Conservation (phyloP, 345 rosid genomes). For the Aquilaria sinensis region DNA sequence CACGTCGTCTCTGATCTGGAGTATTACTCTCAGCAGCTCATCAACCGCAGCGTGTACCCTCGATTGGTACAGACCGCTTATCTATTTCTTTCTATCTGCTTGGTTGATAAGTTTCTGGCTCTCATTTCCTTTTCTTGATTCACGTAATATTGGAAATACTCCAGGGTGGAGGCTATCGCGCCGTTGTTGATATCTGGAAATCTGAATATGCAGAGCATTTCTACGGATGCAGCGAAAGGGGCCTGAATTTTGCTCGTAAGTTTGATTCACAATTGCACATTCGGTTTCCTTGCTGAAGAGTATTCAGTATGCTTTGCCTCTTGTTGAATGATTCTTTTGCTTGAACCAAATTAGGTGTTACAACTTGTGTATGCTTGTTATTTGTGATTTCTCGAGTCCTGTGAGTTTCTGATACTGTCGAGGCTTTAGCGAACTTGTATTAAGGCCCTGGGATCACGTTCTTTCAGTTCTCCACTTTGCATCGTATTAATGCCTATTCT, state of each 20-base stretch:
- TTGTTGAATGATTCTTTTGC: background rate
- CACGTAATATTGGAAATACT: background rate
- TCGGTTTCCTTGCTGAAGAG: background rate
- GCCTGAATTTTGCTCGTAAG: slow-evolving; percentile 58
- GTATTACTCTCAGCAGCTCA: slow-evolving; percentile 79
- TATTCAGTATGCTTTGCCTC: no score
- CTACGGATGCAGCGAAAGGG: slow-evolving; percentile 75
- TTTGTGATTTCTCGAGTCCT: no score
- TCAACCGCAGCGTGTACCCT: slow-evolving; percentile 37
- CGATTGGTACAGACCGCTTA: slow-evolving; percentile 32
- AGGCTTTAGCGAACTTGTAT: no score
- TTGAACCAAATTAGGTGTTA: no score
- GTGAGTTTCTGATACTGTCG: no score
- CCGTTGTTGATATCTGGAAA: slow-evolving; percentile 73
- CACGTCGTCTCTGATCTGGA: slow-evolving; percentile 85
- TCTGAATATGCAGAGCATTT: slow-evolving; percentile 52
- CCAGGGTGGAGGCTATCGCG: slow-evolving; percentile 44
- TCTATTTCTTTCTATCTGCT: background rate
- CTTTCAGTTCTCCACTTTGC: no score
- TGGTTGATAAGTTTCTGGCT: background rate
- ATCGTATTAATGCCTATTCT: no score
- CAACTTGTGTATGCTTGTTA: no score
- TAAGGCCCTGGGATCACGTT: no score
- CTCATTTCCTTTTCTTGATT: background rate
- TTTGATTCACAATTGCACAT: background rate